Evolutionary conservation across 129 eudicot genomes (phyloP).

Genomic region (Calendula officinalis): DNA sequence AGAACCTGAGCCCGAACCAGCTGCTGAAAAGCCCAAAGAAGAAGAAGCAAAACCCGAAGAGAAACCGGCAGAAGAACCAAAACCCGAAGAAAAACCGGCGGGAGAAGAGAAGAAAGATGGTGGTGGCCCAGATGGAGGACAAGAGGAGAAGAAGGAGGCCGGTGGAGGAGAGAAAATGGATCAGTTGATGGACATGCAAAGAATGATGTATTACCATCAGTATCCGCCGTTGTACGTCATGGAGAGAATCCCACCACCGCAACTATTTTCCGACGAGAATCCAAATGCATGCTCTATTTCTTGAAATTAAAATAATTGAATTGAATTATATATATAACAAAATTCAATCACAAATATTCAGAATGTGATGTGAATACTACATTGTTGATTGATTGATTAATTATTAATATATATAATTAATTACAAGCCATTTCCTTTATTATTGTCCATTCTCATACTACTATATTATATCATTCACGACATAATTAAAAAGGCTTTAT

Average conservation of each 20-base stretch:
- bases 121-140: slow-evolving; percentile 4
- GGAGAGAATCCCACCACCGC: slow-evolving; percentile 97
- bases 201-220: slow-evolving; percentile 71
- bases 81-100: slow-evolving; percentile 29
- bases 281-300: slow-evolving; percentile 86
- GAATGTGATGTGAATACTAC: slow-evolving; percentile 32
- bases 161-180: slow-evolving; percentile 24
- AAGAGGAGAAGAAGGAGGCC: slow-evolving; percentile 22
- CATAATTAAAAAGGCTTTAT: background rate
- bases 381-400: slow-evolving; percentile 18
- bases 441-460: background rate
- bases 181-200: slow-evolving; percentile 44
- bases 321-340: background rate
- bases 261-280: slow-evolving; percentile 90
- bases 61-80: slow-evolving; percentile 36
- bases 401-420: background rate
- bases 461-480: no score
- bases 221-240: slow-evolving; percentile 73
- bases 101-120: slow-evolving; percentile 37
- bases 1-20: slow-evolving; percentile 18
- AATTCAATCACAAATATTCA: slow-evolving; percentile 38
- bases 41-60: slow-evolving; percentile 36
- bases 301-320: slow-evolving; percentile 9
- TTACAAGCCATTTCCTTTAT: background rate
- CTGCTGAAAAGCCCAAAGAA: slow-evolving; percentile 44